phyloP scores from a whole-genome alignment of 1,139 yeast species.

The Taiozyma sp. region DNA sequence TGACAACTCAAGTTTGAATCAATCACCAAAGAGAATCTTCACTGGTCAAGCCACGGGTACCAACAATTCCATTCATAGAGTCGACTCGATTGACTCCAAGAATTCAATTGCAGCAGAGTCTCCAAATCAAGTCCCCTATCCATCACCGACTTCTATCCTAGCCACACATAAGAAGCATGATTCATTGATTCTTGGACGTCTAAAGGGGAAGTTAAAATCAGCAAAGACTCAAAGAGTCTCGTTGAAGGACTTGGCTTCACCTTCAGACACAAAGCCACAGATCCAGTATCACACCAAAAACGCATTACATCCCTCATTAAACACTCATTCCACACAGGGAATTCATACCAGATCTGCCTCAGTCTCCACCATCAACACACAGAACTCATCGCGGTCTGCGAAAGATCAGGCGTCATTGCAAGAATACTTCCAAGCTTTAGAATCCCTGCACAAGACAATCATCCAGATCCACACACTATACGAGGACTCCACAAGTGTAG shows the following conservation, averaged over 20 bases:
- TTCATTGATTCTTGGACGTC: neutral
- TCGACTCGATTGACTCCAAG: neutral
- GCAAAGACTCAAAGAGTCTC: neutral
- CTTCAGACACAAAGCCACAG: neutral
- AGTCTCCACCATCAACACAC: conserved; percentile 2
- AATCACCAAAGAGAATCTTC: neutral
- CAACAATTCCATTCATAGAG: neutral
- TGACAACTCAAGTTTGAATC: neutral
- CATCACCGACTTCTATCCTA: neutral
- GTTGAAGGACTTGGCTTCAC: neutral
- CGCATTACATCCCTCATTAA: neutral
- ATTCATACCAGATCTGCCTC: conserved; percentile 8
- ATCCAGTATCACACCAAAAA: neutral
- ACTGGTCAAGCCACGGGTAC: neutral
- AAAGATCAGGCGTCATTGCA: conserved; percentile 10
- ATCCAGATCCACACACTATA: conserved; percentile 4
- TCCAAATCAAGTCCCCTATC: neutral
- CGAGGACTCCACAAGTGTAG: conserved; percentile 1
- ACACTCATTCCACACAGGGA: neutral
- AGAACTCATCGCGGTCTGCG: conserved; percentile 7
- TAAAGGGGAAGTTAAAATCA: conserved; percentile 2
- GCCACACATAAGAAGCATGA: conserved; percentile 1
- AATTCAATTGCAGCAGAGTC: neutral
- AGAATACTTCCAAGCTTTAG: conserved; percentile 8
- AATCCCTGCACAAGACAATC: conserved; percentile 6